phyloP scores from a whole-genome alignment of 371 early-diverging fungal species.

The Mortierella sp. region DNA sequence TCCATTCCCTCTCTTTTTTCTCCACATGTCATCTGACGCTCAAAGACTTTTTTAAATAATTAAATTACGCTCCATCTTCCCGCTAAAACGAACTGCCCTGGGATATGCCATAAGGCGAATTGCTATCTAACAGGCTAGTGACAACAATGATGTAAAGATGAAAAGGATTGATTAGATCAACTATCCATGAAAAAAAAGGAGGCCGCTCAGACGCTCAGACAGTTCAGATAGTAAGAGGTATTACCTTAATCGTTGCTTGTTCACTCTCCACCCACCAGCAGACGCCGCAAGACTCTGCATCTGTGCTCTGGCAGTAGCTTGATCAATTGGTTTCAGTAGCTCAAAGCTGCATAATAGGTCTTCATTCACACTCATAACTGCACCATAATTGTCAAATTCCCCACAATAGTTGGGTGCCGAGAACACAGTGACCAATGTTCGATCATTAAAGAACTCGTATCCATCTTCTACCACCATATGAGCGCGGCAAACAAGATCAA shows the following conservation, averaged over 20 bases:
- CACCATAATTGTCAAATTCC: constrained; percentile 97
- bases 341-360: constrained; percentile 84
- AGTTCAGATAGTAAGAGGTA: not conserved
- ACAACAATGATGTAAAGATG: too few relatives aligned
- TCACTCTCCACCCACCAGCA: constrained; percentile 49
- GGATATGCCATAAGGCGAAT: too few relatives aligned
- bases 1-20: too few relatives aligned
- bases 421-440: constrained; percentile 96
- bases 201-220: too few relatives aligned
- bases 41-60: too few relatives aligned
- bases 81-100: too few relatives aligned
- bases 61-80: too few relatives aligned
- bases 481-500: constrained; percentile 96
- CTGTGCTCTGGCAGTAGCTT: constrained; percentile 41
- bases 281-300: constrained; percentile 55
- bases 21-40: too few relatives aligned
- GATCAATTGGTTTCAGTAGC: constrained; percentile 48
- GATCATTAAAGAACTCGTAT: constrained; percentile 97
- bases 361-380: constrained; percentile 96
- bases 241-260: constrained; percentile 54
- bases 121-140: too few relatives aligned
- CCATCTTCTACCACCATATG: constrained; percentile 99
- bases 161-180: not conserved
- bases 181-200: not conserved
- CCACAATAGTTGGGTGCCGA: constrained; percentile 99